Base-by-base conservation (phyloP, 352 stramenopile genomes). In the Stramenopiles sp. region DNA sequence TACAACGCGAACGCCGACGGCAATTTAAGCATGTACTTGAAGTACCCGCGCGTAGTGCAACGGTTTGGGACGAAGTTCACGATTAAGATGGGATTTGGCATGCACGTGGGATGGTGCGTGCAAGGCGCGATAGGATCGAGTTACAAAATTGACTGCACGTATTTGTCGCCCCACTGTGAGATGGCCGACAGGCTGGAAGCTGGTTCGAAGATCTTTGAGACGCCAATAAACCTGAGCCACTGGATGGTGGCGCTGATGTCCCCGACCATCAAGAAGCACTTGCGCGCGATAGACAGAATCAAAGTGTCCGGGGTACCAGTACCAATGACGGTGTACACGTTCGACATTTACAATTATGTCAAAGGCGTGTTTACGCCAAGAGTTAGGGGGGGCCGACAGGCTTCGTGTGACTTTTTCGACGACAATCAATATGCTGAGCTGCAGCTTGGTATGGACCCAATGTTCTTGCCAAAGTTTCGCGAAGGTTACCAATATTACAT, bases 101-200 rank as follows among this genome's bases (percentile, higher is more conserved):
- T 98, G 79, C 92, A 97, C 80, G 88, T 95, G n/a, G 93, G 93
- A 37, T 96, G 90, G 88, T 92, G 92, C 3, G 90, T 97, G 33
- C 91, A 97, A 82, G 93, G 93, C 4, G 93, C 92, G 0, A 97
- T 98, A 76, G 92, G 92, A 37, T 96, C 90, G 6, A 84, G 89
- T 6, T 87, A 88, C 76, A 98, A 98, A 78, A 94, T 98, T 76
- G 93, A 98, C 78, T 92, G 91, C n/a, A 97, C 92, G 12, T 97
- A 97, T 78, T 92, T 98, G 73, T 96, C 88, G 1, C 89, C 93
- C 32, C 89, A 95, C 73, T 92, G 97, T 4, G 92, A 97, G 75
- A 89, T 90, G 83, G 86, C 90, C 3, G 92, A 97, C 74, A 91
- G 89, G 18, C 82, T 98, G 1, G 91, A 98, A 80, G 91, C 88